Evolutionary conservation across 2,329 filamentous ascomycete genomes (phyloP).

Genomic region (Botryotinia calthae): DNA sequence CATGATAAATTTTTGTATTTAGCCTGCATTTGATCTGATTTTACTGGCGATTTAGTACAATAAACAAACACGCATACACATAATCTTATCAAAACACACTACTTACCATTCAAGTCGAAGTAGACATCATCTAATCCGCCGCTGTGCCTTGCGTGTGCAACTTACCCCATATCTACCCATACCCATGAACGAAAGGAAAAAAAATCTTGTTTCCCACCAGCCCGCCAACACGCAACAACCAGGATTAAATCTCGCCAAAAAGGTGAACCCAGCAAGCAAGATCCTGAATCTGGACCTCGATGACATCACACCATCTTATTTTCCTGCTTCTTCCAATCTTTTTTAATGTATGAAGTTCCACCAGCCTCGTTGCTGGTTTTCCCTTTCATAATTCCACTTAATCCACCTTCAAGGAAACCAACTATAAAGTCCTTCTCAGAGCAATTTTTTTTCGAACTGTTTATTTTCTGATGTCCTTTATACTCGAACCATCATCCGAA

Average conservation of each 20-base stretch:
- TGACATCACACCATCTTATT: constrained; percentile 19
- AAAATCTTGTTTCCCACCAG: constrained; percentile 21
- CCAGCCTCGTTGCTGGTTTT: neutral
- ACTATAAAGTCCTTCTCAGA: constrained; percentile 10
- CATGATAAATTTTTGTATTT: neutral
- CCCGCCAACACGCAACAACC: constrained; percentile 4
- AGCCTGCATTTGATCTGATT: neutral
- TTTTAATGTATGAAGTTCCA: constrained; percentile 11
- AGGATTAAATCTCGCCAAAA: constrained; percentile 13
- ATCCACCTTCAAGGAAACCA: neutral
- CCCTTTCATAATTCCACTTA: neutral
- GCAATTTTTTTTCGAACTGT: neutral
- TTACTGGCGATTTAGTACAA: neutral
- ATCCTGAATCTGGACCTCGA: constrained; percentile 19
- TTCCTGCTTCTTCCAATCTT: constrained; percentile 16
- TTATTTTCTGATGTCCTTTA: constrained; percentile 9
- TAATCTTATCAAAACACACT: neutral
- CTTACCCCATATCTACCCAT: neutral
- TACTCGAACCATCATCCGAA: constrained; percentile 17
- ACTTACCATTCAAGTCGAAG: neutral
- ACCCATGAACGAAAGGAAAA: neutral
- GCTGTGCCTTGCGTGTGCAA: constrained; percentile 15
- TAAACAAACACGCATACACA: neutral
- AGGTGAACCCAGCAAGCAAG: constrained; percentile 7
- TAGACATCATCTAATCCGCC: neutral